Evolutionary conservation across 257 asterid genomes (phyloP), one percentile per base, ranked within the genome.

Genomic region (Scutellaria baicalensis): DNA sequence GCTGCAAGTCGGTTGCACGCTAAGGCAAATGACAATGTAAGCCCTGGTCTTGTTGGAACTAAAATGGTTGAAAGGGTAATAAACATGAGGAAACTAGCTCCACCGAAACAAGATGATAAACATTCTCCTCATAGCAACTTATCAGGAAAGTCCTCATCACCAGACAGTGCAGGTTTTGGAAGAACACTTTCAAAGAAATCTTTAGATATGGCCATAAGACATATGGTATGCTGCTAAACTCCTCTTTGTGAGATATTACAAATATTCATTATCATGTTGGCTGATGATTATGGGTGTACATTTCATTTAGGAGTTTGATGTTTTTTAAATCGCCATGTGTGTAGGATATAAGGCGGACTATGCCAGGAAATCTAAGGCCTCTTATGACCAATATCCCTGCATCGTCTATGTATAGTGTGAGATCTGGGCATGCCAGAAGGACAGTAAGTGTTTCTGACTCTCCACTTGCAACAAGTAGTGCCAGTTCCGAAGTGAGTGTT

Each of bases 61-160:
- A 94, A 91, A 77, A 94, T 94, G 99, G 99, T 94, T 55, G 99
- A 94, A 67, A 85, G 99, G 82, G 97, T 88, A 14, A 82, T 94
- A 59, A 94, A 91, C 76, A 94, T 94, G 99, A 88, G 99, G 75
- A 94, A 91, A 64, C 81, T 94, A 73, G 90, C 76, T 48, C 99
- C 97, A 9, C 99, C 98, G 6, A 91, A 75, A 78, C 91, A 83
- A 82, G 99, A 91, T 39, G 92, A 84, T 69, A 89, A 79, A 66
- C 95, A 91, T 78, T 91, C 97, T 1, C 97, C 96, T 16, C 83
- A 66, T 59, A 85, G 97, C 76, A 91, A 88, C 82, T 82, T 89
- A 75, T 92, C 97, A 36, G 97, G 88, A 17, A 92, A 92, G 80
- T 85, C 96, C 59, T 83, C 92, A 8, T 91, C 97, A 13, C 97